Conservation (phyloP, 805 yeast species). For the Metschnikowia similis region DNA sequence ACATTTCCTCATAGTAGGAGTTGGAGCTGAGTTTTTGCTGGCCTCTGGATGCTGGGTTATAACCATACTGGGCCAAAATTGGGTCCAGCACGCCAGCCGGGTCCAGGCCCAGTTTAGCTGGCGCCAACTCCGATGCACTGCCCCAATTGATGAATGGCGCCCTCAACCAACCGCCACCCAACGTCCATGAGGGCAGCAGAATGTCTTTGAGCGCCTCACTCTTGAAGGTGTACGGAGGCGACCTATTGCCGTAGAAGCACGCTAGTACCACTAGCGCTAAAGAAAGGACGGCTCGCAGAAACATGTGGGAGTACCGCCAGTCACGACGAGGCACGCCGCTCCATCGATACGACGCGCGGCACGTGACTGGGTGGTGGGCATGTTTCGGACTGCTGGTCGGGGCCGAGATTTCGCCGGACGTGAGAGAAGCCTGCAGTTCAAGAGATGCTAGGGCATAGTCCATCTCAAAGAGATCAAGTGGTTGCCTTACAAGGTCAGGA, state of each 20-base stretch:
- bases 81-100: neutral
- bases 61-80: slow-evolving; percentile 5
- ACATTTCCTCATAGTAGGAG: slow-evolving; percentile 14
- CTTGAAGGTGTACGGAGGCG: neutral
- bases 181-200: neutral
- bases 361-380: neutral
- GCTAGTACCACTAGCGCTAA: neutral
- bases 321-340: too few species aligned
- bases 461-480: too few species aligned
- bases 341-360: neutral
- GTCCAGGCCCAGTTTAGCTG: too few species aligned
- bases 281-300: neutral
- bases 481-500: too few species aligned
- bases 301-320: neutral
- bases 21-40: slow-evolving; percentile 16
- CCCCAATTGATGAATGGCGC: neutral
- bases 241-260: neutral
- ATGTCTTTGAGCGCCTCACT: neutral
- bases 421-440: too few species aligned
- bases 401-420: too few species aligned
- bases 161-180: neutral
- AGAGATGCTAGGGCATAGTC: too few species aligned
- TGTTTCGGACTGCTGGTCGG: too few species aligned
- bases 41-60: slow-evolving; percentile 12
- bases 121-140: too few species aligned